These are phyloP conservation scores for Gnetum montanum DNA, from an alignment of 75 land plant species.

Conservation along the genomic window DNA sequence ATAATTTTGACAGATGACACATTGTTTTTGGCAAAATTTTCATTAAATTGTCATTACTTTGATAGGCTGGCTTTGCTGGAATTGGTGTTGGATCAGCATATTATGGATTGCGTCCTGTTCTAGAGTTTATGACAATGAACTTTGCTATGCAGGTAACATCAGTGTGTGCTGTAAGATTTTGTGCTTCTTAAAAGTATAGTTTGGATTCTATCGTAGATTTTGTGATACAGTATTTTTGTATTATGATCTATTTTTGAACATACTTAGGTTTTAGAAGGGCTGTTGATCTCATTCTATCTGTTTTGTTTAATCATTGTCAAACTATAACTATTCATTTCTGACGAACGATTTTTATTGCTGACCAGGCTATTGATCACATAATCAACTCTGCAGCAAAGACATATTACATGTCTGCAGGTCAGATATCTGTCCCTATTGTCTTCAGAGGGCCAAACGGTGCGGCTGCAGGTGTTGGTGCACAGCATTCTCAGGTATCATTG, in stretches of 20 bases:
- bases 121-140: slow-evolving; percentile 99
- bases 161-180: not conserved
- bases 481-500: slow-evolving; percentile 88
- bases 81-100: slow-evolving; percentile 96
- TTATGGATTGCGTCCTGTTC: slow-evolving; percentile 74
- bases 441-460: slow-evolving; percentile 97
- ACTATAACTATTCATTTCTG: no score
- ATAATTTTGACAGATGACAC: not conserved
- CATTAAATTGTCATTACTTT: slow-evolving; percentile 4
- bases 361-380: slow-evolving; percentile 94
- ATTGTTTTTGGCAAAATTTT: not conserved
- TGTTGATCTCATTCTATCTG: no score
- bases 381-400: slow-evolving; percentile 95
- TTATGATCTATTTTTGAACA: no score
- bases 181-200: no score
- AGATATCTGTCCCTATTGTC: slow-evolving; percentile 82
- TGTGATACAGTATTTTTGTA: no score
- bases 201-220: no score
- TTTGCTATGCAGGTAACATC: slow-evolving; percentile 91
- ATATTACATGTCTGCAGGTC: slow-evolving; percentile 91
- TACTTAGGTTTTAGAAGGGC: no score
- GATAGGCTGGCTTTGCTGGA: slow-evolving; percentile 94
- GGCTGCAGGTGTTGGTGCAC: slow-evolving; percentile 96
- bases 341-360: not conserved
- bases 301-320: no score